These are phyloP conservation scores for Solanum sitiens DNA, from an alignment of 257 asterid genomes.

Conservation along the genomic window DNA sequence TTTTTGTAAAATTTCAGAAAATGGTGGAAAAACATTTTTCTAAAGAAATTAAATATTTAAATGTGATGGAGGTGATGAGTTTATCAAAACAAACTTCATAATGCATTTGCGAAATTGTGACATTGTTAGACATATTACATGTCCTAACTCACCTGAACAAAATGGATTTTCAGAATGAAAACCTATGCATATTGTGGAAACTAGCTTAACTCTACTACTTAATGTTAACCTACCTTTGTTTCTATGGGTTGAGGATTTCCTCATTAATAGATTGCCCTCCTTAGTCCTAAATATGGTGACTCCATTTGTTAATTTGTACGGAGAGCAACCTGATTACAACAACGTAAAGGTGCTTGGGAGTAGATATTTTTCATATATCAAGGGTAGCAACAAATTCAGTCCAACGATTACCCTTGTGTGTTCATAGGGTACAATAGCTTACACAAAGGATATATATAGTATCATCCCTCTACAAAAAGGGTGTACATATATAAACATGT, in stretches of 20 bases:
- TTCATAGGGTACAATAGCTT: neutral
- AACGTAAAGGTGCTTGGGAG: neutral
- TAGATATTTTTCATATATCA: no score
- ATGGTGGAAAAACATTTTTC: neutral
- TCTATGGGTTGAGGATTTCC: neutral
- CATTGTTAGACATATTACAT: neutral
- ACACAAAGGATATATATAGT: neutral
- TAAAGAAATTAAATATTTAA: neutral
- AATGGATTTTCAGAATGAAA: neutral
- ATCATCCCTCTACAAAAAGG: no score
- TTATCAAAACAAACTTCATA: neutral
- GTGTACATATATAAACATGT: neutral
- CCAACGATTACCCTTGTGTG: no score
- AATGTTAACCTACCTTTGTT: neutral
- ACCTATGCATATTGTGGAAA: neutral
- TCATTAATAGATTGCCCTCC: neutral
- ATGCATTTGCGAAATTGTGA: neutral
- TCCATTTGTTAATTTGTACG: no score
- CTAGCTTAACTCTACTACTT: no score
- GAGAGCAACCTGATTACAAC: neutral
- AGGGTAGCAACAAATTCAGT: neutral
- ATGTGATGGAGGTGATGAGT: neutral
- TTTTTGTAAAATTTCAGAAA: no score
- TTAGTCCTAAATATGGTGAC: neutral
- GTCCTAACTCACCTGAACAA: neutral